Evolutionary conservation across 2,329 filamentous ascomycete genomes (phyloP).

Genomic region (Fusarium concolor): DNA sequence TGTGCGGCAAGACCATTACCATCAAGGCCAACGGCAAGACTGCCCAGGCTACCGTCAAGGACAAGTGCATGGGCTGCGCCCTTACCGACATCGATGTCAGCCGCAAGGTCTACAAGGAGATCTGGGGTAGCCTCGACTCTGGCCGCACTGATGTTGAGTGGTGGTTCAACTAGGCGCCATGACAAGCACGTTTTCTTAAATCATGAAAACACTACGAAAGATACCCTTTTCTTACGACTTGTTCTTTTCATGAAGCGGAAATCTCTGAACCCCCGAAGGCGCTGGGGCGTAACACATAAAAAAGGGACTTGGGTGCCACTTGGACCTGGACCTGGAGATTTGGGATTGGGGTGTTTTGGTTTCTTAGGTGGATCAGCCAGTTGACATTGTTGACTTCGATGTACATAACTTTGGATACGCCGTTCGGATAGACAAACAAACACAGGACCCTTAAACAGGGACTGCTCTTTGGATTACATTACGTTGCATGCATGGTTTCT

Average conservation of each 20-base stretch:
- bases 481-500: neutral
- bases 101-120: constrained; percentile 64
- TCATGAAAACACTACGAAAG: constrained; percentile 24
- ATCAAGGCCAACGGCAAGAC: constrained; percentile 71
- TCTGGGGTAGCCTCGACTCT: constrained; percentile 59
- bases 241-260: constrained; percentile 42
- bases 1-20: constrained; percentile 76
- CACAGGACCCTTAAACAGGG: constrained; percentile 15
- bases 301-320: constrained; percentile 13
- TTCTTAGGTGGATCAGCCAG: constrained; percentile 36
- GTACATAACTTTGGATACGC: constrained; percentile 38
- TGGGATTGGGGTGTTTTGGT: constrained; percentile 45
- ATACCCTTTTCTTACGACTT: constrained; percentile 39
- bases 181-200: constrained; percentile 14
- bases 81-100: constrained; percentile 69
- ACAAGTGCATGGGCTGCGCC: constrained; percentile 81
- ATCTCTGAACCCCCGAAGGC: constrained; percentile 38
- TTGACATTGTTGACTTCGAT: constrained; percentile 39
- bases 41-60: constrained; percentile 69
- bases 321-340: constrained; percentile 25
- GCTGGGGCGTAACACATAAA: constrained; percentile 32
- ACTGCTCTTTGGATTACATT: constrained; percentile 12
- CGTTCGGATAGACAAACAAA: constrained; percentile 35
- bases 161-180: constrained; percentile 57
- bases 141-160: constrained; percentile 59